phyloP scores from a whole-genome alignment of 2,329 filamentous ascomycete genomes.

The Conoideocrella luteorostrata region DNA sequence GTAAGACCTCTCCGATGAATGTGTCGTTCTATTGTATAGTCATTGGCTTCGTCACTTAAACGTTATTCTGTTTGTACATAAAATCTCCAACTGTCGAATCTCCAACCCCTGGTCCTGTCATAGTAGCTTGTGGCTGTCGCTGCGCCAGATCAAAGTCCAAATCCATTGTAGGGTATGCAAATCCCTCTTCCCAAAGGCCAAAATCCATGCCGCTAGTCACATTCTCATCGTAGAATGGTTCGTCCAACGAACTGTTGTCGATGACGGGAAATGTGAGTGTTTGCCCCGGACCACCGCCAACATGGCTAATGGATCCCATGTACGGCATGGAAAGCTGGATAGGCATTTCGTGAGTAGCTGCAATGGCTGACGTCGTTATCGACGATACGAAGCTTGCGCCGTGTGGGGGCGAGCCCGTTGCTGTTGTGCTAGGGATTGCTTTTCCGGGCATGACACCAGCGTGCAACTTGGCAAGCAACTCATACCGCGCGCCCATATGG shows the following conservation, averaged over 20 bases:
- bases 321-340: constrained; percentile 7
- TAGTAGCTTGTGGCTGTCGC: background rate
- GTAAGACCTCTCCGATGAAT: no score
- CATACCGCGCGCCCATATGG: constrained; percentile 29
- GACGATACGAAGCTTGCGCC: background rate
- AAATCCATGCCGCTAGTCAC: constrained; percentile 21
- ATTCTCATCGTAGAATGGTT: constrained; percentile 22
- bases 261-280: constrained; percentile 21
- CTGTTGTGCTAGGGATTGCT: constrained; percentile 2
- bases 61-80: constrained; percentile 3
- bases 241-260: constrained; percentile 20
- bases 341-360: background rate
- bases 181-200: constrained; percentile 31
- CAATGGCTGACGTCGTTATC: constrained; percentile 1
- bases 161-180: constrained; percentile 29
- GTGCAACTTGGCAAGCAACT: constrained; percentile 23
- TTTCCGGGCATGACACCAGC: constrained; percentile 17
- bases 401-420: background rate
- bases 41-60: no score
- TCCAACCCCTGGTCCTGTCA: background rate
- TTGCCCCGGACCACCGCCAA: background rate
- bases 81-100: constrained; percentile 6
- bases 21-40: no score
- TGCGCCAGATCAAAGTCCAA: constrained; percentile 25
- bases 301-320: constrained; percentile 1